A percentile compares a stretch with the other conserved stretches of the same genome.
Conservation (phyloP, 2,329 filamentous ascomycete species). For the Aureobasidium sp. region DNA sequence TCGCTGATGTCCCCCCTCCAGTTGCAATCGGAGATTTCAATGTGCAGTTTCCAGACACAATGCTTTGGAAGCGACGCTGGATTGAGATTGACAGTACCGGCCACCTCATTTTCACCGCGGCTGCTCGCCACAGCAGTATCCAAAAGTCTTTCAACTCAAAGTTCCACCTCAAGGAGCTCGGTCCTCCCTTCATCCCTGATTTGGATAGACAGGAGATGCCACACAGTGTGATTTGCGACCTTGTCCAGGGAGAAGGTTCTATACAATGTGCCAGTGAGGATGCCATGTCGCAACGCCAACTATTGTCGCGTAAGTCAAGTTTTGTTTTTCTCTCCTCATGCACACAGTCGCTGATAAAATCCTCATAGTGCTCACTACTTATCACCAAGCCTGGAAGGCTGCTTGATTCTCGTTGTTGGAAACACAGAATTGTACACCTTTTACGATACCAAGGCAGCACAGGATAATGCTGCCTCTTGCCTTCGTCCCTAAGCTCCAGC, state of each 20-base stretch:
- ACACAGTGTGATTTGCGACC: constrained; percentile 66
- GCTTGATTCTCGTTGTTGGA: not conserved
- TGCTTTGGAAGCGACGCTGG: constrained; percentile 91
- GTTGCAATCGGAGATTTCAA: constrained; percentile 84
- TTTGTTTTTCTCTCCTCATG: constrained; percentile 14
- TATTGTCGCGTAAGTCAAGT: constrained; percentile 41
- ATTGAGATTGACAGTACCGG: constrained; percentile 79
- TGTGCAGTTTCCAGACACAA: constrained; percentile 91
- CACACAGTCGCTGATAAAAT: not conserved
- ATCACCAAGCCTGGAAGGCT: constrained; percentile 18
- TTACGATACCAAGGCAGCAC: not conserved
- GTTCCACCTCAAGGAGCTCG: constrained; percentile 82
- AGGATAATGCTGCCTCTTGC: not conserved
- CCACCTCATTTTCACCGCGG: constrained; percentile 70
- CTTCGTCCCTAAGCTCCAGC: not conserved
- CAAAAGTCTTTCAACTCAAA: constrained; percentile 62
- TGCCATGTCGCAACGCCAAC: constrained; percentile 44
- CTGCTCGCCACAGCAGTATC: constrained; percentile 47
- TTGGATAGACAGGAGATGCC: constrained; percentile 89
- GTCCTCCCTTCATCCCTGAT: constrained; percentile 71
- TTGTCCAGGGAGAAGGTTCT: constrained; percentile 47
- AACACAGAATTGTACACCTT: not conserved
- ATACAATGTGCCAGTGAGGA: constrained; percentile 59
- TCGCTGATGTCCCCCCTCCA: constrained; percentile 43
- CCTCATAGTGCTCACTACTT: constrained; percentile 23